phyloP scores from a whole-genome alignment of 768 basidiomycete genomes.

The Leccinellum luteum region DNA sequence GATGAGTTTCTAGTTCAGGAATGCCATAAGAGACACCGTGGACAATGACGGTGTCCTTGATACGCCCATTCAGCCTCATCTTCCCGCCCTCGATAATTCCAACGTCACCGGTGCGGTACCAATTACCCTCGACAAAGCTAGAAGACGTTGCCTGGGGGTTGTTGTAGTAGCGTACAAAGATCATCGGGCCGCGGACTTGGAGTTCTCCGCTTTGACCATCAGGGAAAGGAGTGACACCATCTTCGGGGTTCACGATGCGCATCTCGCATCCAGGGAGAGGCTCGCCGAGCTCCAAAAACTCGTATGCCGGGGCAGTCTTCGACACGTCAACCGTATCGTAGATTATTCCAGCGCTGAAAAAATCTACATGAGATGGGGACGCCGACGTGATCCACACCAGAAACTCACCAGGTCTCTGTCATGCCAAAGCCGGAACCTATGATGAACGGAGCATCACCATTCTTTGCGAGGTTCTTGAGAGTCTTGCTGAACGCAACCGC shows the following conservation, averaged over 20 bases:
- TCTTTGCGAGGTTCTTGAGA: slow-evolving; percentile 3
- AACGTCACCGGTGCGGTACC: neutral
- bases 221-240: neutral
- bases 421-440: slow-evolving; percentile 31
- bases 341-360: neutral
- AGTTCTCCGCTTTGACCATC: neutral
- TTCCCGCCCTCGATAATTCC: slow-evolving; percentile 15
- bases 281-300: neutral
- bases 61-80: slow-evolving; percentile 36
- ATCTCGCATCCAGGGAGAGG: neutral
- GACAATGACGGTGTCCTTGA: slow-evolving; percentile 44
- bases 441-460: slow-evolving; percentile 12
- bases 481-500: neutral
- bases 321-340: slow-evolving; percentile 4
- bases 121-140: neutral
- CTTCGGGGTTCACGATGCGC: neutral
- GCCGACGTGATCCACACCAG: no score
- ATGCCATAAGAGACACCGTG: slow-evolving; percentile 44
- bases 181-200: neutral
- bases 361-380: no score
- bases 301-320: neutral
- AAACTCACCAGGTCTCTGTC: neutral
- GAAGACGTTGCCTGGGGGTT: neutral
- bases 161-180: neutral
- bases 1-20: slow-evolving; percentile 37